Base-by-base conservation (phyloP, 345 rosid genomes). In the Euphorbia lathyris region DNA sequence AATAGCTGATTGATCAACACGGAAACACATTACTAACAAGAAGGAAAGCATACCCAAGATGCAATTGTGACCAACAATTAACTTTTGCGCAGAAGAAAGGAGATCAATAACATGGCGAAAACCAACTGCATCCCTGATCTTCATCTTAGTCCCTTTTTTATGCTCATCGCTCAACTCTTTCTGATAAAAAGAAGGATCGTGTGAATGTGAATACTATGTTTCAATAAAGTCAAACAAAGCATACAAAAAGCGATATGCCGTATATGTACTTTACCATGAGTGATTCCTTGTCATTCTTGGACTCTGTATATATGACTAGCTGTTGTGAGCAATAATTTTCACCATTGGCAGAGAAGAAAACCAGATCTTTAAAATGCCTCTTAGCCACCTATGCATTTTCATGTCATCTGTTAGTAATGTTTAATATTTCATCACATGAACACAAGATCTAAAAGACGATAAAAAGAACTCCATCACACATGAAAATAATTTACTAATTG, bases 11-110 rank as follows among this genome's bases (percentile, higher is more conserved):
- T 13, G 29, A 66, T 60, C 29, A 62, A 52, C 27, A 40, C 10
- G 11, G 59, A 50, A 6, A 6, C 53, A 40, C 43, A 40, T 60
- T 25, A 19, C 32, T 55, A 23, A 80, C 70, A 74, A 12, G 1
- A 17, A 53, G 13, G 61, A 50, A 76, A 56, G 70, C 80, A 65
- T 86, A 94, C 97, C 97, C 20, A 95, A 82, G 80, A 95, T 84
- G 75, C 97, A 95, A 80, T 95, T 92, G 74, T 95, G 97, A 76
- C 99, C 97, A 60, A 95, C 89, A 52, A 95, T 84, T 81, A 90
- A 85, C 90, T 90, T 95, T 72, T 85, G 40, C 73, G 86, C 93
- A 0, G 92, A 87, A 66, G 97, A 83, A 77, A 95, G 92, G 45
- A 90, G 82, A 67, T 95, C 99, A 71, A 95, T 88, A 74, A 95